A percentile compares a stretch with the other conserved stretches of the same genome.
These are phyloP conservation scores for Sarcocystis neurona DNA, from an alignment of 169 alveolate genomes.

Conservation along the genomic window DNA sequence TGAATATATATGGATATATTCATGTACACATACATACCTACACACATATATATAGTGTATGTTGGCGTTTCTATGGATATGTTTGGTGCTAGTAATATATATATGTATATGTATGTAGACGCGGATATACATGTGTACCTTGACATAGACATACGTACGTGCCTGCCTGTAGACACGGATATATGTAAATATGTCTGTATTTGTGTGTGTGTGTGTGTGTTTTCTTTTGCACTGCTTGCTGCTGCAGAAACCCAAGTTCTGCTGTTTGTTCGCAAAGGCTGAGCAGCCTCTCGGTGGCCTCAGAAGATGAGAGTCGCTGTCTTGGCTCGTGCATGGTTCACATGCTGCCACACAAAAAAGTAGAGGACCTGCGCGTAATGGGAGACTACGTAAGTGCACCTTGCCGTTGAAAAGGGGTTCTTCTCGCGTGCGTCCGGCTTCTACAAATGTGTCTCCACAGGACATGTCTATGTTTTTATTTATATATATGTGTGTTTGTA, in stretches of 20 bases:
- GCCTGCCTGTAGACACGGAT: not conserved
- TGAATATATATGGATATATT: too few species aligned
- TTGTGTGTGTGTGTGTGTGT: not conserved
- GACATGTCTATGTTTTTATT: not conserved
- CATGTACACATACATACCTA: too few species aligned
- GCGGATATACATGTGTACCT: too few species aligned
- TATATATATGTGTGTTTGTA: not conserved
- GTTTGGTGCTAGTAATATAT: too few species aligned
- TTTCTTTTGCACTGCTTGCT: not conserved
- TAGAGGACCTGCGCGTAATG: slow-evolving; percentile 29
- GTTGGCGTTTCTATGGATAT: too few species aligned
- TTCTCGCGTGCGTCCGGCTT: not conserved
- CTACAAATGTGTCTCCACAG: not conserved
- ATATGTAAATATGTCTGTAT: not conserved
- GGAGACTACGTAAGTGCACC: not conserved
- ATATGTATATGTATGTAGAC: too few species aligned
- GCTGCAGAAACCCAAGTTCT: not conserved
- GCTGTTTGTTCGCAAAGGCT: not conserved
- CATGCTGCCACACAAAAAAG: not conserved
- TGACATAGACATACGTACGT: too few species aligned
- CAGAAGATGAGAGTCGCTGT: not conserved
- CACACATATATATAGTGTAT: too few species aligned
- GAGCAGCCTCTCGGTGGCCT: not conserved
- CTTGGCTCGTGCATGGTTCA: slow-evolving; percentile 20
- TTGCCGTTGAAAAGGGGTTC: too few species aligned